Base-by-base conservation (phyloP, 2,329 filamentous ascomycete species). In the Paraphaeosphaeria sporulosa region DNA sequence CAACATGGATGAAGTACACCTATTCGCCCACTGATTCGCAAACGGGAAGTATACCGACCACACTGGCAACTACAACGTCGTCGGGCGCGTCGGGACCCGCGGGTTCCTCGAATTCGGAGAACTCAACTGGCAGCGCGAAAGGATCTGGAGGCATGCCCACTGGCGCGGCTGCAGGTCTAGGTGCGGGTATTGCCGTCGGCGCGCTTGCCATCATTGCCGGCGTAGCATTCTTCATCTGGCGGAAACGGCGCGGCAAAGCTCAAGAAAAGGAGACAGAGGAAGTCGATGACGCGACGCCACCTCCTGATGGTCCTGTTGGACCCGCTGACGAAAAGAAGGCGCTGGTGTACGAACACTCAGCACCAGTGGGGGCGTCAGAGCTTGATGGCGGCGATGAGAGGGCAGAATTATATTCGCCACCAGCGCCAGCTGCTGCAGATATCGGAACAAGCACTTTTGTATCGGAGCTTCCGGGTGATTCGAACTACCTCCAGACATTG, bases 391-490 rank as follows among this genome's bases (percentile, higher is more conserved):
- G 21, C 7, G 19, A 36, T 34, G 51, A 23, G 19, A 42, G 34
- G 49, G 49, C 34, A 25, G 49, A 52, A 15, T 15, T 52, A 34
- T 52, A 32, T 32, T 36, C 27, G 19, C 30, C 30, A 12, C 30
- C 48, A 7, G 9, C 32, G 12, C 30, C 32, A 2, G 9, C 32
- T 12, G 34, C 4, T 7, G 13, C 8, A 25, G 30, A 25, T 6
- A 21, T 10, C 5, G 30, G 46, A 17, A 27, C 46, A 19, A 34
- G 46, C 23, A 19, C 23, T 19, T 27, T 21, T 48, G 17, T 55
- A 25, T 32, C 23, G 17, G 51, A 55, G 27, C 23, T 55, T 4
- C 30, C 38, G 7, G 51, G 51, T 2, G 51, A 55, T 55, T 32
- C 19, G 25, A 40, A 38, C 17, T 55, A 46, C 10, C 21, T 32